Evolutionary conservation across 1,139 yeast genomes (phyloP), one percentile per base, ranked within the genome.

Genomic region (Yamadazyma taylorii): DNA sequence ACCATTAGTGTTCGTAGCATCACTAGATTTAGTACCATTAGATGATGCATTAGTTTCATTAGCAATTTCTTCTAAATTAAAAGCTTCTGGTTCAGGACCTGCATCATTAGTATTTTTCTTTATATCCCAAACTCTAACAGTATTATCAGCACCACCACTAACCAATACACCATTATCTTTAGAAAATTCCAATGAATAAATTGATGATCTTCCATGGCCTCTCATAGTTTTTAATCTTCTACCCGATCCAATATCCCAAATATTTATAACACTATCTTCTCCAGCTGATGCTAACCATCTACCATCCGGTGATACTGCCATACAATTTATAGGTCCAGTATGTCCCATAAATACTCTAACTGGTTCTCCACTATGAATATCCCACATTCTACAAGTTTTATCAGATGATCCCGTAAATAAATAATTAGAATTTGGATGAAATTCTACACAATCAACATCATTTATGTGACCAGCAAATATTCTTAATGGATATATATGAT

Each of bases 301-400:
- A 2, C 99, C 99, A 62, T 92, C 97, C 0, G 97, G 97, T 0
- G 96, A 85, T 8, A 88, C 95, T 0, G 95, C 89, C 52, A 88
- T 71, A 30, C 89, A 76, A 48, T 87, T 85, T 25, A 94, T 78
- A 1, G 97, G 85, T 12, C 92, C 92, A 2, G 94, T 81, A 53
- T 92, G 97, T 1, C 97, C 97, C 62, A 88, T 79, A 58, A 94
- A 92, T n/a, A 92, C 81, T 46, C 98, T 78, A 12, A 90, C 97
- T 31, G 95, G 81, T 48, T 79, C 83, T 27, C 98, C 99, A 30
- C 82, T 78, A 35, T 83, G 79, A 24, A 94, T 81, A 61, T 94
- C 98, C 99, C 99, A 94, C 97, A 94, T 87, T 48, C 98, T 75
- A 55, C 95, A 85, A 0, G 97, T 88, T 65, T 88, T 87, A 63